phyloP scores from a whole-genome alignment of 768 basidiomycete genomes.

The Pisolithus tinctorius region DNA sequence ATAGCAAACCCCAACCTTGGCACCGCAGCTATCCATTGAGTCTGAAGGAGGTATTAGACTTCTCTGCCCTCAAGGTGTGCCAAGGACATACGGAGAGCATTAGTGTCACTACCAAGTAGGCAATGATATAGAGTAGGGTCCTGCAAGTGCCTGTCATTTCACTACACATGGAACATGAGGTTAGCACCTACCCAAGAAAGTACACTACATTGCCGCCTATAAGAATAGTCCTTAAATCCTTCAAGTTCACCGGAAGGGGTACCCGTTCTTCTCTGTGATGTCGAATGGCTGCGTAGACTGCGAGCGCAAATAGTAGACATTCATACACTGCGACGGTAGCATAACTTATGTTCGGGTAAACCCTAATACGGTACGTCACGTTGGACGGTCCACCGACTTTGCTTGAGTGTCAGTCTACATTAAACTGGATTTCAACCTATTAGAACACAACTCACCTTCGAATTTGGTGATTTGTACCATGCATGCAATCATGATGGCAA shows the following conservation, averaged over 20 bases:
- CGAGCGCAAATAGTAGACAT: background rate
- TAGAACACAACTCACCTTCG: background rate
- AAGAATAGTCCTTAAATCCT: background rate
- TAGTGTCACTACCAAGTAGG: too few relatives aligned
- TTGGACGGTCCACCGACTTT: background rate
- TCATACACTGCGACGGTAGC: background rate
- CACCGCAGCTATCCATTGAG: background rate
- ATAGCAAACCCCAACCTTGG: background rate
- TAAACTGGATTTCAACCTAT: background rate
- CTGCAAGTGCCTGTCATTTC: too few relatives aligned
- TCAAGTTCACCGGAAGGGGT: background rate
- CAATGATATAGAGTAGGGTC: too few relatives aligned
- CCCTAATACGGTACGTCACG: background rate
- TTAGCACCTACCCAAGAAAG: background rate
- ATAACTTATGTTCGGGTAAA: background rate
- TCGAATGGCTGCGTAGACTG: background rate
- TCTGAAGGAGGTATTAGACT: too few relatives aligned
- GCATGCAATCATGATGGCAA: background rate
- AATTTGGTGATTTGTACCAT: background rate
- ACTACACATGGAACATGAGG: too few relatives aligned
- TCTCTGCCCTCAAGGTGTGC: too few relatives aligned
- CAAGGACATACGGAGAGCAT: too few relatives aligned
- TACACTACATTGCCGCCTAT: background rate
- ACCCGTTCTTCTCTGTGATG: background rate
- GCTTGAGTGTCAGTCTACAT: background rate